Evolutionary conservation across 2,329 filamentous ascomycete species (phyloP).

Genomic region (Hypoxylon sp.): DNA sequence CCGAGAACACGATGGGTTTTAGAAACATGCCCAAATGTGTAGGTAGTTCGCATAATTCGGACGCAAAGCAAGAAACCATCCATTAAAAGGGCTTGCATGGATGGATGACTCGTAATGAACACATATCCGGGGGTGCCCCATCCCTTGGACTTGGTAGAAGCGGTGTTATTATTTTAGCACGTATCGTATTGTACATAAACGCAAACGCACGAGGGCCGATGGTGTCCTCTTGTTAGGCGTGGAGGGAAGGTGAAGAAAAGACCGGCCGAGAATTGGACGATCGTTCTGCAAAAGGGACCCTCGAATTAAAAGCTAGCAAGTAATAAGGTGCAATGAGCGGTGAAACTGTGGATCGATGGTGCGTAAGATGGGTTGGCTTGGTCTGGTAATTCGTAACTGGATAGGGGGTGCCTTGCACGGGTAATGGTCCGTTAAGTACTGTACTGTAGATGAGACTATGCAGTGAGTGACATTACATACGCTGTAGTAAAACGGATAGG

Average conservation of each 20-base stretch:
- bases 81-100: slow-evolving; percentile 42
- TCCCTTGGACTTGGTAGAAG: slow-evolving; percentile 45
- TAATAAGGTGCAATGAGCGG: slow-evolving; percentile 45
- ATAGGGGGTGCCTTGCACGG: slow-evolving; percentile 27
- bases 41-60: slow-evolving; percentile 42
- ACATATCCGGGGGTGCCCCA: slow-evolving; percentile 38
- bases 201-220: slow-evolving; percentile 22
- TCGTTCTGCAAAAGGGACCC: slow-evolving; percentile 42
- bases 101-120: slow-evolving; percentile 46
- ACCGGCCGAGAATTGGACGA: slow-evolving; percentile 51
- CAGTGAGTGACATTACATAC: slow-evolving; percentile 3
- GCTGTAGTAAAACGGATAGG: neutral
- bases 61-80: slow-evolving; percentile 39
- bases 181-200: slow-evolving; percentile 24
- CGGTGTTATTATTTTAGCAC: slow-evolving; percentile 30
- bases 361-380: slow-evolving; percentile 34
- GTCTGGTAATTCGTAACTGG: slow-evolving; percentile 30
- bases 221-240: slow-evolving; percentile 27
- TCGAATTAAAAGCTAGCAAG: slow-evolving; percentile 37
- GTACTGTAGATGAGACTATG: slow-evolving; percentile 23
- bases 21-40: slow-evolving; percentile 32
- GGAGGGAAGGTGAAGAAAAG: slow-evolving; percentile 47
- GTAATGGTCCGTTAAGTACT: slow-evolving; percentile 36
- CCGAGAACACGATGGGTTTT: slow-evolving; percentile 35
- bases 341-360: slow-evolving; percentile 48